phyloP scores from a whole-genome alignment of 257 asterid species.

The Przewalskia tangutica region DNA sequence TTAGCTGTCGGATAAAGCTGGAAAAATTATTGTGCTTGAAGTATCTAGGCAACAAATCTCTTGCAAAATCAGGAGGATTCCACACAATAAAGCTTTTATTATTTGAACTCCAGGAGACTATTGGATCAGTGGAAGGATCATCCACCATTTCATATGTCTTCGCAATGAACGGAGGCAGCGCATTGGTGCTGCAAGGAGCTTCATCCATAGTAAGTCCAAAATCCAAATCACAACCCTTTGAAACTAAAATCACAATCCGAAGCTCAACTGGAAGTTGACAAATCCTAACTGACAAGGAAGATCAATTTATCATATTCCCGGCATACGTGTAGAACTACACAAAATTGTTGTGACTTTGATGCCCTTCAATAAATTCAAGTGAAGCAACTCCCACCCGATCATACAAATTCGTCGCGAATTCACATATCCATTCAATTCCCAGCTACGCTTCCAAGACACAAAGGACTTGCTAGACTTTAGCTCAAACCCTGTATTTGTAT shows the following conservation, averaged over 20 bases:
- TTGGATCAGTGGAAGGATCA: conserved; percentile 49
- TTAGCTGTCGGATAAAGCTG: conserved; percentile 86
- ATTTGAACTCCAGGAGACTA: conserved; percentile 69
- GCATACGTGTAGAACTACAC: neutral
- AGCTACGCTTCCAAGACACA: neutral
- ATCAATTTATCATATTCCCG: conserved; percentile 1
- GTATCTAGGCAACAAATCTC: conserved; percentile 63
- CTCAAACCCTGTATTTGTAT: too few species aligned
- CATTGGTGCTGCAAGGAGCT: conserved; percentile 39
- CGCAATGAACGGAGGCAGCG: conserved; percentile 70
- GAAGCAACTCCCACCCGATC: neutral
- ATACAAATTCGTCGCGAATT: neutral
- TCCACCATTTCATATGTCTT: conserved; percentile 95
- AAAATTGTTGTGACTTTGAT: neutral
- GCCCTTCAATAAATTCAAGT: neutral
- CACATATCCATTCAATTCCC: neutral
- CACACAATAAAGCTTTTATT: conserved; percentile 68
- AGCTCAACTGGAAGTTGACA: neutral
- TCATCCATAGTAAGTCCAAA: conserved; percentile 52
- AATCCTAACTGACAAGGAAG: neutral
- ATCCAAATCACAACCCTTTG: neutral
- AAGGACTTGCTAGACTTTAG: neutral
- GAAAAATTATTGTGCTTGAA: conserved; percentile 89
- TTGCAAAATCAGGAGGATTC: conserved; percentile 69
- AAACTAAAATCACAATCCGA: neutral